A percentile compares a stretch with the other conserved stretches of the same genome.
Evolutionary conservation across 2,329 filamentous ascomycete genomes (phyloP).

Genomic region (Epichloe aotearoae): DNA sequence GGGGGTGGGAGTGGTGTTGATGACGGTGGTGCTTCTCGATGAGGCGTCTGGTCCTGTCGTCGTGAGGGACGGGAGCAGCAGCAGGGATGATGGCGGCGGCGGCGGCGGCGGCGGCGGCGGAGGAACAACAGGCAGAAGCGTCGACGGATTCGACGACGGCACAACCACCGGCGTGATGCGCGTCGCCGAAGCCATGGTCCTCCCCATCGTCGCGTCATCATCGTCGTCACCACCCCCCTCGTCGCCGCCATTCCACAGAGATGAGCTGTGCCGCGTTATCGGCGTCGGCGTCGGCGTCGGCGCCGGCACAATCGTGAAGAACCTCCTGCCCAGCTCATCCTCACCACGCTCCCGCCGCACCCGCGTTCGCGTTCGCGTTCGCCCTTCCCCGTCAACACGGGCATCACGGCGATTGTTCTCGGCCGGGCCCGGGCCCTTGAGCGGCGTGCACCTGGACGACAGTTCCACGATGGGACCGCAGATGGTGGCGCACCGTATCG

Average conservation of each 20-base stretch:
- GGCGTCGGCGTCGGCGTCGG: slow-evolving; percentile 14
- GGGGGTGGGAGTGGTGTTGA: neutral
- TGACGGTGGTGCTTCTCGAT: neutral
- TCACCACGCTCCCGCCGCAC: too few species aligned
- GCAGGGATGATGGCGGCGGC: neutral
- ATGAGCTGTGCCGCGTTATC: neutral
- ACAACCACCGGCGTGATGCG: slow-evolving; percentile 5
- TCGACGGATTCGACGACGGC: neutral
- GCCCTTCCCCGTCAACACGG: too few species aligned
- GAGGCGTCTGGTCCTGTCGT: neutral
- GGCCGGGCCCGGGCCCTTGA: neutral
- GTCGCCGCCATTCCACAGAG: neutral
- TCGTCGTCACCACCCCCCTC: neutral
- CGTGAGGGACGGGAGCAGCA: neutral
- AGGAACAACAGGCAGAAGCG: too few species aligned
- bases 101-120: neutral
- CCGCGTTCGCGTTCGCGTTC: too few species aligned
- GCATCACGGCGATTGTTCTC: too few species aligned
- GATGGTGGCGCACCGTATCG: slow-evolving; percentile 26
- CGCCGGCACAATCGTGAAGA: slow-evolving; percentile 18
- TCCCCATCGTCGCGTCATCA: neutral
- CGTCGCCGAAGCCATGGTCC: neutral
- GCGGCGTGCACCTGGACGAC: slow-evolving; percentile 21
- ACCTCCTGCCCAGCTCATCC: slow-evolving; percentile 11
- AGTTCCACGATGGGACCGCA: slow-evolving; percentile 31